phyloP scores from a whole-genome alignment of 192 early-diverging fungal species.

The Oehlia diaphana region DNA sequence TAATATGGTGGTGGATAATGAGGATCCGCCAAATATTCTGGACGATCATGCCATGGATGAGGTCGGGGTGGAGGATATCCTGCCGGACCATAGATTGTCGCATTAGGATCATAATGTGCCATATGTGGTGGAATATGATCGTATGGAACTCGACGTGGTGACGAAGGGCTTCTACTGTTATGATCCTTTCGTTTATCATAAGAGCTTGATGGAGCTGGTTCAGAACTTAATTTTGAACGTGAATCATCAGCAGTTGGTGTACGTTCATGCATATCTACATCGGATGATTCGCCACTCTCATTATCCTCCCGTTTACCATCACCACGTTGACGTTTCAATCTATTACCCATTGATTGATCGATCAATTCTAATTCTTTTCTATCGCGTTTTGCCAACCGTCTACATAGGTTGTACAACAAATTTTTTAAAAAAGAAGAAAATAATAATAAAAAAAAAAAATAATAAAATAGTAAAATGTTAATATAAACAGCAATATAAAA shows the following conservation, averaged over 20 bases:
- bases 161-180: not conserved
- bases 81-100: not conserved
- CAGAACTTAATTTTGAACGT: not conserved
- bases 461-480: not conserved
- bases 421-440: not conserved
- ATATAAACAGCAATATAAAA: not conserved
- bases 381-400: not conserved
- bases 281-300: not conserved
- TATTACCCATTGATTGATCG: not conserved
- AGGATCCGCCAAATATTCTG: not conserved
- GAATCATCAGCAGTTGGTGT: not conserved
- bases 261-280: not conserved
- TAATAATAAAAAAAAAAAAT: not conserved
- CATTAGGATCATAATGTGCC: not conserved
- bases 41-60: not conserved
- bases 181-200: not conserved
- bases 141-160: not conserved
- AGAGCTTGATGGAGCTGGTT: not conserved
- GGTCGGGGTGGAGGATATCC: slow-evolving; percentile 1
- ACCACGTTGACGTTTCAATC: not conserved
- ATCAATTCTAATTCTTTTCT: slow-evolving; percentile 4
- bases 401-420: not conserved
- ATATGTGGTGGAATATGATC: not conserved
- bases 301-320: not conserved
- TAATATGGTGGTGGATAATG: not conserved